Conservation (phyloP, 345 rosid species). For the Ceriops decandra region DNA sequence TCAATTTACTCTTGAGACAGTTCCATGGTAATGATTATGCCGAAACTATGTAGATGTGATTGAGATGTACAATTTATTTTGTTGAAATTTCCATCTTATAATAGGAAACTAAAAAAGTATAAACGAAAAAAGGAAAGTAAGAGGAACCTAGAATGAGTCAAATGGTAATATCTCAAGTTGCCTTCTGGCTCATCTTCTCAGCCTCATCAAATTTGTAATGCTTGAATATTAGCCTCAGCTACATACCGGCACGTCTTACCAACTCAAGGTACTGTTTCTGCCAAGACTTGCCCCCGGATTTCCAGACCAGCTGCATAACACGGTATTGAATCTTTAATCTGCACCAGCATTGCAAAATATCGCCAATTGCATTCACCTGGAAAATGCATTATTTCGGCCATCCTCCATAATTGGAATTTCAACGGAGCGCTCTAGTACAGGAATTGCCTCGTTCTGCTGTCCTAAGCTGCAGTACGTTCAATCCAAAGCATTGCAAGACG, state of each 20-base stretch:
- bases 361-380: conserved; percentile 95
- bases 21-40: too few relatives aligned
- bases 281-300: conserved; percentile 80
- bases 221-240: conserved; percentile 88
- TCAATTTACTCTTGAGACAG: too few relatives aligned
- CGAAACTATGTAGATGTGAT: too few relatives aligned
- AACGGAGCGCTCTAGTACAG: conserved; percentile 76
- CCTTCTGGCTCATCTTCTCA: conserved; percentile 66
- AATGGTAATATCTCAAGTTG: conserved; percentile 43
- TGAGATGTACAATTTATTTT: too few relatives aligned
- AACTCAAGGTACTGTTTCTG: conserved; percentile 64
- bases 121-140: too few relatives aligned
- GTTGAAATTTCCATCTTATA: too few relatives aligned
- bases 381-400: conserved; percentile 73
- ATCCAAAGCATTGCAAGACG: conserved; percentile 77
- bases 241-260: conserved; percentile 79
- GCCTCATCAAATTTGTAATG: conserved; percentile 79
- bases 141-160: too few relatives aligned
- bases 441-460: conserved; percentile 56
- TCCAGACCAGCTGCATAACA: conserved; percentile 83
- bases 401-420: conserved; percentile 69
- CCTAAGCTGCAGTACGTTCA: conserved; percentile 65
- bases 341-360: conserved; percentile 73
- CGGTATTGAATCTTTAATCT: conserved; percentile 66
- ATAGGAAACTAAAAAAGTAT: too few relatives aligned